Percentiles rank a stretch among this genome's conserved stretches.
These are phyloP conservation scores for Agrostemma githago DNA, from an alignment of 148 eudicot genomes.

Conservation along the genomic window DNA sequence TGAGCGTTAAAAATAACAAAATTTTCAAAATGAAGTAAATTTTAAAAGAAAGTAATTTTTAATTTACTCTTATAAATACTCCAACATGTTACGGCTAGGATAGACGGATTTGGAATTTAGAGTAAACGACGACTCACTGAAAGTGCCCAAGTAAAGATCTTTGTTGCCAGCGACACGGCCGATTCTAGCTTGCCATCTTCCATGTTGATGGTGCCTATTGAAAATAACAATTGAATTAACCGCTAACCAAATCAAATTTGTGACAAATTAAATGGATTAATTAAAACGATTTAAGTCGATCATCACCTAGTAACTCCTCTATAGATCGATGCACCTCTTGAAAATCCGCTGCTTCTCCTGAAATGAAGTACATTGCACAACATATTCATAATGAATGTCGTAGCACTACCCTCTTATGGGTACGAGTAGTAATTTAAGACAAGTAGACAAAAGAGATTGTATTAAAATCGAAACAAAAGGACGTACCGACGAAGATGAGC, in stretches of 20 bases:
- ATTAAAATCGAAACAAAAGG: neutral
- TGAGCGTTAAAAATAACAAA: no score
- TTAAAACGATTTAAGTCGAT: neutral
- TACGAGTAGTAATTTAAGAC: neutral
- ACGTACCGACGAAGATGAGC: constrained; percentile 83
- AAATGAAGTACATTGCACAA: constrained; percentile 1
- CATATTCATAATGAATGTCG: neutral
- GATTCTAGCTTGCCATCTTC: constrained; percentile 96
- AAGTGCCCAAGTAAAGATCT: constrained; percentile 91
- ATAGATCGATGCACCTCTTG: constrained; percentile 93
- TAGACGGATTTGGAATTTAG: neutral
- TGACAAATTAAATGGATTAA: neutral
- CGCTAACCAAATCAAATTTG: no score
- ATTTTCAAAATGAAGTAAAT: no score
- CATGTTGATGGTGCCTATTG: constrained; percentile 93
- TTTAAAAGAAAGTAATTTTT: no score
- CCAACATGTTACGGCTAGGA: neutral
- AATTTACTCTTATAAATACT: no score
- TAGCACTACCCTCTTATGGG: no score
- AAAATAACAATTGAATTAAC: neutral
- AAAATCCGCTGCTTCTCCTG: constrained; percentile 97
- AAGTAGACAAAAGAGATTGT: neutral
- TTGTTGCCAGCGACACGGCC: constrained; percentile 97
- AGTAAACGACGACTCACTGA: constrained; percentile 44
- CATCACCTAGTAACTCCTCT: constrained; percentile 91